phyloP scores from a whole-genome alignment of 139 green algal genomes.

The Tetradesmus obliquus region DNA sequence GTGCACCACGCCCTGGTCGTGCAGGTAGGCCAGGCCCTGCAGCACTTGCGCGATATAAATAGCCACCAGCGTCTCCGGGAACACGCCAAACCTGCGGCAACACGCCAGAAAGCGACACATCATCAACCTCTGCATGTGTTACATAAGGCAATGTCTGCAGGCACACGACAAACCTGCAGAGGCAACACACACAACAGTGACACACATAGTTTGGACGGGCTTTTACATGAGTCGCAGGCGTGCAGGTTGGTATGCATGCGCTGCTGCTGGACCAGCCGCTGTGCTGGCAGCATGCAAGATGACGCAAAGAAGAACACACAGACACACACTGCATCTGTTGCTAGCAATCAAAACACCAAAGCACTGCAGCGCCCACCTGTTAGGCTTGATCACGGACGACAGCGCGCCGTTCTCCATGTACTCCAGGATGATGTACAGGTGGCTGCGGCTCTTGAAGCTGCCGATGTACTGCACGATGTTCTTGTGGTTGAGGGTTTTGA shows the following conservation, averaged over 20 bases:
- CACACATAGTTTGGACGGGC: no score
- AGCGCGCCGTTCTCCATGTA: slow-evolving; percentile 96
- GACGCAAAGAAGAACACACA: no score
- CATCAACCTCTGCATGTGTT: no score
- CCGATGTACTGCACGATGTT: slow-evolving; percentile 99
- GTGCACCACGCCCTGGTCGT: slow-evolving; percentile 94
- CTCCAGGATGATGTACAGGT: slow-evolving; percentile 98
- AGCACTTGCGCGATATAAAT: slow-evolving; percentile 91
- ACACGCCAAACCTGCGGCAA: slow-evolving; percentile 78
- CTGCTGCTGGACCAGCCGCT: no score
- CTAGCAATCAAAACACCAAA: background rate
- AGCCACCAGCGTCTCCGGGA: slow-evolving; percentile 90
- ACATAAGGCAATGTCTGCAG: slow-evolving; percentile 76
- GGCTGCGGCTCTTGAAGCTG: slow-evolving; percentile 89
- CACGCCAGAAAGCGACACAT: no score
- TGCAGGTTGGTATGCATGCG: no score
- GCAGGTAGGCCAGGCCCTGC: slow-evolving; percentile 91
- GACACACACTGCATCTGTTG: no score
- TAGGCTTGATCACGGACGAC: slow-evolving; percentile 88
- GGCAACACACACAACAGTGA: background rate
- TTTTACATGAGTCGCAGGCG: no score
- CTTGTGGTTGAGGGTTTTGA: slow-evolving; percentile 93
- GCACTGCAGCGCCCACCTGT: slow-evolving; percentile 48
- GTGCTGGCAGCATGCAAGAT: no score
- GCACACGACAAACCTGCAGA: slow-evolving; percentile 85